Percentiles rank a stretch among this genome's conserved stretches.
These are phyloP conservation scores for Amylostereum areolatum DNA, from an alignment of 1,284 basidiomycete species.

Conservation along the genomic window DNA sequence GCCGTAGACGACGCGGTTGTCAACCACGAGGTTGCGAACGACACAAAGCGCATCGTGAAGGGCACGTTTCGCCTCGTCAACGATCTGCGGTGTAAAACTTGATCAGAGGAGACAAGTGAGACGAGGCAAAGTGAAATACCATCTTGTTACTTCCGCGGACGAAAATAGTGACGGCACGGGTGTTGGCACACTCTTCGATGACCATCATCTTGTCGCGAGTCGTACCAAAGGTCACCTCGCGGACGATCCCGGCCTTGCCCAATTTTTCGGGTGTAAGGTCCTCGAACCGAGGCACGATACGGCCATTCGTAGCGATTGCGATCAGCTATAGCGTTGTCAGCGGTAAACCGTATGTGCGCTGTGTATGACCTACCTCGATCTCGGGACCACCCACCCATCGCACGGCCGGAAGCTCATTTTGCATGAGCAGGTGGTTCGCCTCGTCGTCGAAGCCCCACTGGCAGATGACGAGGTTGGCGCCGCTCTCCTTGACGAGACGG, in stretches of 20 bases:
- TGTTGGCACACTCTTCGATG: conserved; percentile 97
- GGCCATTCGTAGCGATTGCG: conserved; percentile 96
- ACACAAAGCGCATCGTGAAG: conserved; percentile 97
- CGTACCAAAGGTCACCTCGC: conserved; percentile 94
- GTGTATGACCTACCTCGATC: conserved; percentile 88
- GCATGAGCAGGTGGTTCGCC: conserved; percentile 96
- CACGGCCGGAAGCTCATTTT: conserved; percentile 96
- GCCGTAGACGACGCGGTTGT: conserved; percentile 97
- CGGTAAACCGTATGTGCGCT: no score
- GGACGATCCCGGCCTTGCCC: conserved; percentile 88
- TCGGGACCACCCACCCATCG: conserved; percentile 99
- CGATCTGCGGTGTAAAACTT: conserved; percentile 58
- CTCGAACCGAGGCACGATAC: conserved; percentile 97
- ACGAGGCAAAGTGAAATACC: conserved; percentile 64
- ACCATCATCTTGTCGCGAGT: conserved; percentile 99
- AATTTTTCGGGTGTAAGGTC: conserved; percentile 90
- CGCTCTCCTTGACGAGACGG: conserved; percentile 94
- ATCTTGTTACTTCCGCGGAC: conserved; percentile 98
- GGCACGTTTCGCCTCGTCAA: conserved; percentile 97
- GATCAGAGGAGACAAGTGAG: conserved; percentile 2
- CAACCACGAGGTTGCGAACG: conserved; percentile 91
- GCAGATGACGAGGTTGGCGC: conserved; percentile 97
- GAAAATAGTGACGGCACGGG: conserved; percentile 94
- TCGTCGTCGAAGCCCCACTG: conserved; percentile 99
- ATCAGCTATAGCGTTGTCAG: conserved; percentile 59